phyloP scores from a whole-genome alignment of 1,139 yeast genomes.

The Wickerhamiella pararugosa region DNA sequence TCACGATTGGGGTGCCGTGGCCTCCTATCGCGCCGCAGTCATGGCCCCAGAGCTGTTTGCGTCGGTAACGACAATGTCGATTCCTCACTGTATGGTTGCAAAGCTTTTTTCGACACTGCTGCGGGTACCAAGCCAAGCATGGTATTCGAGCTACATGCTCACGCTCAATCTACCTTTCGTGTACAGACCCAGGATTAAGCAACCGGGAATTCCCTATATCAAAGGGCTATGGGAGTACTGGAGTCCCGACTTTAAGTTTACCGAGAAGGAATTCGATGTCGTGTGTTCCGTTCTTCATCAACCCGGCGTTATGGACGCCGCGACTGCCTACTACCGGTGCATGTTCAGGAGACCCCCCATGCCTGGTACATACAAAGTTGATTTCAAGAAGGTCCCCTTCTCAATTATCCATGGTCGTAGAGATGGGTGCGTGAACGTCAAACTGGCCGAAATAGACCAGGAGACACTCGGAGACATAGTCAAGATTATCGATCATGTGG shows the following conservation, averaged over 20 bases:
- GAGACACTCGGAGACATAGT: conserved; percentile 10
- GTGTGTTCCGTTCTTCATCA: conserved; percentile 14
- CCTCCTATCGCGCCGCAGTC: conserved; percentile 14
- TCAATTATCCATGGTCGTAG: conserved; percentile 16
- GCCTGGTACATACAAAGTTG: conserved; percentile 9
- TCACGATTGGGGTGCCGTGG: conserved; percentile 21
- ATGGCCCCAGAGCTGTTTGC: conserved; percentile 15
- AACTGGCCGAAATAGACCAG: conserved; percentile 11
- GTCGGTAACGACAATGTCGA: conserved; percentile 16
- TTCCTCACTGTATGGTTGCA: conserved; percentile 13
- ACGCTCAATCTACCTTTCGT: conserved; percentile 17
- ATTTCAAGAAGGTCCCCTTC: conserved; percentile 15
- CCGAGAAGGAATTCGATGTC: conserved; percentile 12
- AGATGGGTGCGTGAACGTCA: conserved; percentile 18
- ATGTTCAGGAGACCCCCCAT: conserved; percentile 1
- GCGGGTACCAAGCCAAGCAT: conserved; percentile 16
- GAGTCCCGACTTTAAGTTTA: conserved; percentile 18
- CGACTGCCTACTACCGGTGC: conserved; percentile 19
- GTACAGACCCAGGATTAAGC: conserved; percentile 8
- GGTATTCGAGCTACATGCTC: conserved; percentile 17
- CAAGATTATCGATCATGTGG: conserved; percentile 14
- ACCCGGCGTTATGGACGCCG: conserved; percentile 17
- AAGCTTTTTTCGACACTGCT: conserved; percentile 3
- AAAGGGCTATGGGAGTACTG: conserved; percentile 17
- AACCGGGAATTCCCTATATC: conserved; percentile 13